A percentile compares a stretch with the other conserved stretches of the same genome.
These are phyloP conservation scores for Trametes sanguinea DNA, from an alignment of 768 basidiomycete species.

Conservation along the genomic window DNA sequence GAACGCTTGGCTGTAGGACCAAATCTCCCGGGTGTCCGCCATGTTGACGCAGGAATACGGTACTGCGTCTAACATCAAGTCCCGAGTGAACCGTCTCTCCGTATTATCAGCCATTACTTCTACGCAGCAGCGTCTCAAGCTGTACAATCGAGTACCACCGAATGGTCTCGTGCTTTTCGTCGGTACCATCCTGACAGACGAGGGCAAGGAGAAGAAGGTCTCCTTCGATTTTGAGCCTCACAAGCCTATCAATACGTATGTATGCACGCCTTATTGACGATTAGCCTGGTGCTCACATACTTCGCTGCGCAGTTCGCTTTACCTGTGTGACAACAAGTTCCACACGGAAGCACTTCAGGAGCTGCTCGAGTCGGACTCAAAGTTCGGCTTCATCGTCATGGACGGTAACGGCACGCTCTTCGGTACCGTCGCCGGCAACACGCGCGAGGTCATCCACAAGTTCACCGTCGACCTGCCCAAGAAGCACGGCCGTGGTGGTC, in stretches of 20 bases:
- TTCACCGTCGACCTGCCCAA: slow-evolving; percentile 99
- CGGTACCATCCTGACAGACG: slow-evolving; percentile 95
- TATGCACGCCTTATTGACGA: slow-evolving; percentile 11
- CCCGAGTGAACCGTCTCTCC: slow-evolving; percentile 95
- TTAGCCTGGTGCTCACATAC: not conserved
- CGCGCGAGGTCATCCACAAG: slow-evolving; percentile 96
- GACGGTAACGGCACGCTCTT: slow-evolving; percentile 98
- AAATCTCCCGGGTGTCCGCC: slow-evolving; percentile 90
- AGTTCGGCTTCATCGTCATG: slow-evolving; percentile 99
- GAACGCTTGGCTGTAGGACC: slow-evolving; percentile 54
- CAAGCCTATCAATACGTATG: slow-evolving; percentile 98
- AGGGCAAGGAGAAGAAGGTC: slow-evolving; percentile 99
- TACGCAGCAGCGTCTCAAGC: slow-evolving; percentile 95
- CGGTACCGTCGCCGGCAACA: slow-evolving; percentile 94
- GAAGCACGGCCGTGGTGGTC: slow-evolving; percentile 99
- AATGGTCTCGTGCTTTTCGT: slow-evolving; percentile 98
- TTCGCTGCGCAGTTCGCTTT: slow-evolving; percentile 71
- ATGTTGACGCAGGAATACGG: slow-evolving; percentile 99
- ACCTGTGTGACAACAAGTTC: slow-evolving; percentile 99
- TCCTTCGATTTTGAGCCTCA: slow-evolving; percentile 99
- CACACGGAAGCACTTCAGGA: slow-evolving; percentile 98
- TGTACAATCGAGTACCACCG: slow-evolving; percentile 94
- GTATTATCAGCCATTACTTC: slow-evolving; percentile 98
- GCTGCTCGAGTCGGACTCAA: slow-evolving; percentile 93
- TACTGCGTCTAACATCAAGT: slow-evolving; percentile 99